Evolutionary conservation across 2,329 filamentous ascomycete species (phyloP).

Genomic region (Didymella arachidicola): DNA sequence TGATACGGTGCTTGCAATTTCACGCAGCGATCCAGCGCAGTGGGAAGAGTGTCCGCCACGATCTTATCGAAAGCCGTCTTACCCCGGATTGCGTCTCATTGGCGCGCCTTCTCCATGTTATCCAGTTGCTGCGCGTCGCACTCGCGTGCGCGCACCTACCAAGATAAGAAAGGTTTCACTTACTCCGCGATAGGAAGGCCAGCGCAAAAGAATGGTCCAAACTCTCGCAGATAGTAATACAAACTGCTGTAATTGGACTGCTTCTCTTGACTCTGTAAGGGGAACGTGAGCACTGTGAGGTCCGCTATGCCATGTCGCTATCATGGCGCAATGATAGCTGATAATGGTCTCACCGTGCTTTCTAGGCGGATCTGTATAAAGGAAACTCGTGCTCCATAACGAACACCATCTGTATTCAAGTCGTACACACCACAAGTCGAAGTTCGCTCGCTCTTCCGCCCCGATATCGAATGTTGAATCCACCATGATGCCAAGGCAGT

Average conservation of each 20-base stretch:
- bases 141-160: slow-evolving; percentile 28
- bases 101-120: slow-evolving; percentile 27
- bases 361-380: slow-evolving; percentile 30
- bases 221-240: slow-evolving; percentile 28
- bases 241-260: slow-evolving; percentile 35
- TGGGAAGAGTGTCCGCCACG: slow-evolving; percentile 5
- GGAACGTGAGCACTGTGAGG: slow-evolving; percentile 26
- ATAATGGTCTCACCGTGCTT: slow-evolving; percentile 38
- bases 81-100: slow-evolving; percentile 21
- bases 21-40: slow-evolving; percentile 5
- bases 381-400: slow-evolving; percentile 10
- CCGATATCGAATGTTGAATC: slow-evolving; percentile 8
- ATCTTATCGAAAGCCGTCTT: slow-evolving; percentile 30
- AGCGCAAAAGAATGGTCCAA: slow-evolving; percentile 19
- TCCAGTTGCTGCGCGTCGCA: slow-evolving; percentile 36
- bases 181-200: slow-evolving; percentile 49
- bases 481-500: slow-evolving; percentile 13
- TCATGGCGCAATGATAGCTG: slow-evolving; percentile 50
- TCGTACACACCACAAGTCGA: neutral
- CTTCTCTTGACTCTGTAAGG: slow-evolving; percentile 25
- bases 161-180: slow-evolving; percentile 44
- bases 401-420: neutral
- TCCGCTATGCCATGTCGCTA: slow-evolving; percentile 44
- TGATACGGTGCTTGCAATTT: neutral
- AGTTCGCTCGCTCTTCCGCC: slow-evolving; percentile 20